These are phyloP conservation scores for Pseudonitzschia multistriata DNA, from an alignment of 108 stramenopile species.

Conservation along the genomic window DNA sequence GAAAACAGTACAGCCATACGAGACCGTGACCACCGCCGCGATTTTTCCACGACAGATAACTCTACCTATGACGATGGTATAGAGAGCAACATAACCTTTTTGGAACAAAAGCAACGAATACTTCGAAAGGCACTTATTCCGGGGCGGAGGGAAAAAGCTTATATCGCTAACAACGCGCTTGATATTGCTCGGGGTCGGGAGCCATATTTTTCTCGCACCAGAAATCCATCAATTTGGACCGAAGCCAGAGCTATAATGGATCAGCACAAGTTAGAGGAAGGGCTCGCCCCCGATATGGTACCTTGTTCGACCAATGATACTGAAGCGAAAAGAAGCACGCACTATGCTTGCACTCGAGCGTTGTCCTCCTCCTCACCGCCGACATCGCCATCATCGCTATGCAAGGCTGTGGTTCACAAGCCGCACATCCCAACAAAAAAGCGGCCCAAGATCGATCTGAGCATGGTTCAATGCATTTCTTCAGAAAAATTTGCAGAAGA, in stretches of 20 bases:
- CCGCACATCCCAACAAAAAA: neutral
- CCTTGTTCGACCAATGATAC: neutral
- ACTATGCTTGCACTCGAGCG: neutral
- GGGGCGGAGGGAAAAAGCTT: slow-evolving; percentile 18
- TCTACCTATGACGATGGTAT: slow-evolving; percentile 12
- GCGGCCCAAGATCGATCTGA: slow-evolving; percentile 20
- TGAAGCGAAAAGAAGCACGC: neutral
- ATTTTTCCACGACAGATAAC: neutral
- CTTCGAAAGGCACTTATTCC: neutral
- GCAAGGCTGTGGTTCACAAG: neutral
- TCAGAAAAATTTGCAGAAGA: neutral
- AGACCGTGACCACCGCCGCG: neutral
- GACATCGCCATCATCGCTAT: neutral
- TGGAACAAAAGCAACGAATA: slow-evolving; percentile 19
- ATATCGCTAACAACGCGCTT: slow-evolving; percentile 14
- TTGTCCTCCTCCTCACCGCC: neutral
- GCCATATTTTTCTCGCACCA: neutral
- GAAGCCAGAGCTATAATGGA: slow-evolving; percentile 16
- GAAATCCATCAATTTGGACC: slow-evolving; percentile 8
- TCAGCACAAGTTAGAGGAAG: neutral
- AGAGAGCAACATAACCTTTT: slow-evolving; percentile 18
- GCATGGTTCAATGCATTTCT: slow-evolving; percentile 17
- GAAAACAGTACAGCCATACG: neutral
- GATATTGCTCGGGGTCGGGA: slow-evolving; percentile 14
- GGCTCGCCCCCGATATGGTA: neutral